Percentiles rank a stretch among this genome's conserved stretches.
Evolutionary conservation across 2,329 filamentous ascomycete species (phyloP).

Genomic region (Paraphaeosphaeria minitans): DNA sequence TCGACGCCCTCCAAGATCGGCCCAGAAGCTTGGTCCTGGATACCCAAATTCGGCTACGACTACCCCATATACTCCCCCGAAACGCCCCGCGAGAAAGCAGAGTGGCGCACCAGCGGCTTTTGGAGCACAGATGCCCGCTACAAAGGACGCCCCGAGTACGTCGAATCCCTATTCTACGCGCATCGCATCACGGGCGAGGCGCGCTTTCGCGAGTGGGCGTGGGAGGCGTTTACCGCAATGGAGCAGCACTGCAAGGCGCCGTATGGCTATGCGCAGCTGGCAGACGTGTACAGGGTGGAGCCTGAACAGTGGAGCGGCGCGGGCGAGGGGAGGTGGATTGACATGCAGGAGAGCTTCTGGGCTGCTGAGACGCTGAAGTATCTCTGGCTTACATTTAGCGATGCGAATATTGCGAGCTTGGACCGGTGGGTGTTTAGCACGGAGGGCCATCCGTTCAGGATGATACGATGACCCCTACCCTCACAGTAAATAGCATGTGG

Average conservation of each 20-base stretch:
- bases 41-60: constrained; percentile 43
- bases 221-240: constrained; percentile 48
- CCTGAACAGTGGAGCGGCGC: constrained; percentile 24
- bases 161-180: constrained; percentile 49
- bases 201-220: constrained; percentile 50
- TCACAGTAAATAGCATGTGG: constrained; percentile 19
- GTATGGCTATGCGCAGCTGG: constrained; percentile 46
- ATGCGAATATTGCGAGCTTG: constrained; percentile 43
- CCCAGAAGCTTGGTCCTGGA: constrained; percentile 48
- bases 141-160: constrained; percentile 47
- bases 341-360: constrained; percentile 49
- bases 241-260: constrained; percentile 46
- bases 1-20: constrained; percentile 47
- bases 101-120: constrained; percentile 39
- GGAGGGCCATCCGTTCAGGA: constrained; percentile 49
- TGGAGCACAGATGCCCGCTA: constrained; percentile 42
- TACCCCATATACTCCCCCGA: constrained; percentile 36
- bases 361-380: constrained; percentile 51
- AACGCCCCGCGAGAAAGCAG: constrained; percentile 31
- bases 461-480: constrained; percentile 29
- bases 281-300: constrained; percentile 40
- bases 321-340: constrained; percentile 37
- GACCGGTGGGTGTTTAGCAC: constrained; percentile 53
- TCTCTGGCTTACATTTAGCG: constrained; percentile 47
- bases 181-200: constrained; percentile 49